Percentiles rank a stretch among this genome's conserved stretches.
These are phyloP conservation scores for Eimeria necatrix DNA, from an alignment of 169 alveolate genomes.

Conservation along the genomic window DNA sequence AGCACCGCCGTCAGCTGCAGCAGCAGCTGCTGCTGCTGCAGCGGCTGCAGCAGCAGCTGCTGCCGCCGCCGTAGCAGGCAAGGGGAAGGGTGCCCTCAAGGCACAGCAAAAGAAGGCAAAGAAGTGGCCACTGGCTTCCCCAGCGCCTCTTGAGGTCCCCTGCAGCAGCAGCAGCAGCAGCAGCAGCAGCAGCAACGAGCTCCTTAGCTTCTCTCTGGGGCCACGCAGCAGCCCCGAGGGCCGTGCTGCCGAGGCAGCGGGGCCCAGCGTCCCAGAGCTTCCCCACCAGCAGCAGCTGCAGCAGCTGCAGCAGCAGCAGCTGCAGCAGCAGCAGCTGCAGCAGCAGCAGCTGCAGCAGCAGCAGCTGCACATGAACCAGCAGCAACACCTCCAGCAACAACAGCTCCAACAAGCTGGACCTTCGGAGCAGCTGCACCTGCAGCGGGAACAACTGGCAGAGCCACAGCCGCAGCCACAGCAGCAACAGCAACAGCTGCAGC, in stretches of 20 bases:
- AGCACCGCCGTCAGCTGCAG: neutral
- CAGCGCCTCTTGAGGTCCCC: neutral
- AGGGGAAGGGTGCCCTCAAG: neutral
- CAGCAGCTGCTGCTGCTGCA: slow-evolving; percentile 10
- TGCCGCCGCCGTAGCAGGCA: neutral
- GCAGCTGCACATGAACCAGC: neutral
- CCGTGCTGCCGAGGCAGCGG: neutral
- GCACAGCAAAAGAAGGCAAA: neutral
- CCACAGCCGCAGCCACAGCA: neutral
- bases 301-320: slow-evolving; percentile 10
- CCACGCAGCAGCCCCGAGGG: neutral
- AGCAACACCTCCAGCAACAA: neutral
- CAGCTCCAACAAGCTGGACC: neutral
- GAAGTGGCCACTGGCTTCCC: neutral
- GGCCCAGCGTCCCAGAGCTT: neutral
- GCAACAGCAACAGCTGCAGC: slow-evolving; percentile 6
- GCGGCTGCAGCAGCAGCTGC: neutral
- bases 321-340: neutral
- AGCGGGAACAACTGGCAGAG: too few species aligned
- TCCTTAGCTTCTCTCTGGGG: neutral
- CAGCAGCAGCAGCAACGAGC: slow-evolving; percentile 28
- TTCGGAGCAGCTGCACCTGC: neutral
- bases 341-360: neutral
- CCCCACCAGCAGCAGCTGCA: slow-evolving; percentile 34
- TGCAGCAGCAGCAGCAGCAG: too few species aligned